A percentile compares a stretch with the other conserved stretches of the same genome.
Conservation (phyloP, 1,284 basidiomycete species). For the Cutaneotrichosporon cutaneum region DNA sequence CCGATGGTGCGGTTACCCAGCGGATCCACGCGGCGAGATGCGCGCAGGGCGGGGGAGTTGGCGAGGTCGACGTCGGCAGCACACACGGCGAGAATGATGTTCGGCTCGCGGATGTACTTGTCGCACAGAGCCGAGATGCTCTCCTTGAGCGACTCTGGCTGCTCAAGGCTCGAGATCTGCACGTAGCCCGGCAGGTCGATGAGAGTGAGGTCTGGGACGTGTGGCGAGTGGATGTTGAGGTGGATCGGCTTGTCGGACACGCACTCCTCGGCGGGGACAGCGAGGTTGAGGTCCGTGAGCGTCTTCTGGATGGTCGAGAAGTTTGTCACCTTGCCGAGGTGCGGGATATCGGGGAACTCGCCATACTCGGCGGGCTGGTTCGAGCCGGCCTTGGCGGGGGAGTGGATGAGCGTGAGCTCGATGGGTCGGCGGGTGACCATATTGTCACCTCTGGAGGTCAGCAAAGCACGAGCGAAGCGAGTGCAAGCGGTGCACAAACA, state of each 20-base stretch:
- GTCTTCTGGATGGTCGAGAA: slow-evolving; percentile 88
- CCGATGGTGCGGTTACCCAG: slow-evolving; percentile 93
- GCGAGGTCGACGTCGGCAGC: slow-evolving; percentile 98
- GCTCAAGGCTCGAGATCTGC: slow-evolving; percentile 91
- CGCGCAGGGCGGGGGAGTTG: slow-evolving; percentile 92
- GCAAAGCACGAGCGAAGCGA: not conserved
- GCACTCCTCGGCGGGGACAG: slow-evolving; percentile 81
- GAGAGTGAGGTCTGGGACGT: slow-evolving; percentile 93
- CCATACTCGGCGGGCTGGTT: slow-evolving; percentile 78
- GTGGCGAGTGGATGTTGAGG: slow-evolving; percentile 90
- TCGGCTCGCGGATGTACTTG: slow-evolving; percentile 95
- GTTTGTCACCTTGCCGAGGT: slow-evolving; percentile 80
- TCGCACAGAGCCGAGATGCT: slow-evolving; percentile 89
- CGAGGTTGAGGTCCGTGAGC: slow-evolving; percentile 90
- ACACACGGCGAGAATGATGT: slow-evolving; percentile 96
- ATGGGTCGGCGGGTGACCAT: slow-evolving; percentile 99
- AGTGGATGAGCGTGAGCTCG: slow-evolving; percentile 94
- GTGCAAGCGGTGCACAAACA: not conserved
- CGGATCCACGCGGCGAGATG: slow-evolving; percentile 91
- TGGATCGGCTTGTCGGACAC: slow-evolving; percentile 96
- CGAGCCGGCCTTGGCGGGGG: slow-evolving; percentile 60
- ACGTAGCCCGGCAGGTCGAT: slow-evolving; percentile 98
- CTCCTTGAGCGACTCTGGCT: slow-evolving; percentile 90
- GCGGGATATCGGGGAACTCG: slow-evolving; percentile 73
- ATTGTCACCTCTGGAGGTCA: slow-evolving; percentile 76